A percentile compares a stretch with the other conserved stretches of the same genome.
Conservation (phyloP, 2,329 filamentous ascomycete species). For the Ophiocordyceps sinensis region DNA sequence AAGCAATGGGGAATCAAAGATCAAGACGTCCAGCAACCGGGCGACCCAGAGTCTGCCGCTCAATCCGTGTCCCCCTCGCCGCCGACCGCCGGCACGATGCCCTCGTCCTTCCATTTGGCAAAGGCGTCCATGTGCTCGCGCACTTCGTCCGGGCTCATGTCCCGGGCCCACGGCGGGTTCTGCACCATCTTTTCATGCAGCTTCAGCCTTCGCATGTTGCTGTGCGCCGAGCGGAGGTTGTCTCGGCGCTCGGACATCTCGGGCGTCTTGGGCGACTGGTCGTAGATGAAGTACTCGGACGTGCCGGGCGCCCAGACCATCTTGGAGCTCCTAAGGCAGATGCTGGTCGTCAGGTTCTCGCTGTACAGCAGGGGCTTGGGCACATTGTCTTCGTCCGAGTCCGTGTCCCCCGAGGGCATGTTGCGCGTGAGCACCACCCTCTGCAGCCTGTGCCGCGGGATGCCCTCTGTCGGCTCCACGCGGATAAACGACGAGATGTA, state of each 20-base stretch:
- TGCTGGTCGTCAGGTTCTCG: slow-evolving; percentile 56
- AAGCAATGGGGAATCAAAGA: not conserved
- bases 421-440: slow-evolving; percentile 60
- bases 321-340: slow-evolving; percentile 66
- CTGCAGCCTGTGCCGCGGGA: slow-evolving; percentile 48
- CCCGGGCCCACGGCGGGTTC: slow-evolving; percentile 68
- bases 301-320: slow-evolving; percentile 62
- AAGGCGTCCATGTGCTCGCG: slow-evolving; percentile 57
- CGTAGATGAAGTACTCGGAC: slow-evolving; percentile 58
- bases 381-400: slow-evolving; percentile 47
- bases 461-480: slow-evolving; percentile 74
- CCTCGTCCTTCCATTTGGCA: slow-evolving; percentile 37
- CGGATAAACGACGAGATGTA: slow-evolving; percentile 89
- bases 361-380: slow-evolving; percentile 46
- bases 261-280: slow-evolving; percentile 50
- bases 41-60: not conserved
- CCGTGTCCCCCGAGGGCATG: slow-evolving; percentile 45
- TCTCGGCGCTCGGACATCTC: slow-evolving; percentile 42
- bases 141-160: slow-evolving; percentile 64
- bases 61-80: slow-evolving; percentile 1
- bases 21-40: not conserved
- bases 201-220: slow-evolving; percentile 52
- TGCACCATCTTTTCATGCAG: slow-evolving; percentile 69
- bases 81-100: slow-evolving; percentile 17
- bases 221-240: slow-evolving; percentile 36